Evolutionary conservation across 768 basidiomycete species (phyloP), one percentile per base, ranked within the genome.

Genomic region (Sarcodon aspratus): DNA sequence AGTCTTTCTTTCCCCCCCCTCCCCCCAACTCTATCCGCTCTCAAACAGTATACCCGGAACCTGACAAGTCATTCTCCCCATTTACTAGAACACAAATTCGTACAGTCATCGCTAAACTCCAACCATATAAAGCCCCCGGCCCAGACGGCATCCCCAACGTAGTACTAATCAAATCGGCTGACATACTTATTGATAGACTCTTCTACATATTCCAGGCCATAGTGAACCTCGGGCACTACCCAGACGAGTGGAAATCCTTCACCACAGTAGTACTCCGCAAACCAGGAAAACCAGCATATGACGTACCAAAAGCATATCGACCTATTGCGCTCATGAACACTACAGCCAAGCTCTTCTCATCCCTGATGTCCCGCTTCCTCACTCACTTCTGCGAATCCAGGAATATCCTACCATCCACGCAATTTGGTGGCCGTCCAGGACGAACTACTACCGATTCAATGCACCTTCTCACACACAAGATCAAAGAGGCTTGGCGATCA

Each of bases 101-200:
- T 3, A 11, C 45, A 0, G 59, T 60, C 0, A 61, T 69, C 0
- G 10, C 33, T 0, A 44, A 49, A 6, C 63, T 73, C 1, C 57
- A 62, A 5, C 60, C 65, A 0, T 63, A 62, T 60, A 72, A 71
- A 49, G 69, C 66, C 0, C 54, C 59, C 0, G 63, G 65, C 0
- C 64, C 61, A 0, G 54, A 61, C 17, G 51, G 54, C 0, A 55
- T 66, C 11, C 55, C 63, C 0, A 73, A 74, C 49, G 48, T 56
- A 0, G 61, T 70, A 0, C 57, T 70, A 33, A 64, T 45, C 9
- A 27, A 62, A 11, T 57, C 55, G 45, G 52, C 49, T 33, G 55
- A 59, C 33, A 38, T 57, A 0, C 50, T 69, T 0, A 47, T 63
- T 0, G 60, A 59, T 1, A 45, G 58, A 18, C 54, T 72, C 3